Conservation (phyloP, 208 protist genomes). For the Angomonas ambiguus region DNA sequence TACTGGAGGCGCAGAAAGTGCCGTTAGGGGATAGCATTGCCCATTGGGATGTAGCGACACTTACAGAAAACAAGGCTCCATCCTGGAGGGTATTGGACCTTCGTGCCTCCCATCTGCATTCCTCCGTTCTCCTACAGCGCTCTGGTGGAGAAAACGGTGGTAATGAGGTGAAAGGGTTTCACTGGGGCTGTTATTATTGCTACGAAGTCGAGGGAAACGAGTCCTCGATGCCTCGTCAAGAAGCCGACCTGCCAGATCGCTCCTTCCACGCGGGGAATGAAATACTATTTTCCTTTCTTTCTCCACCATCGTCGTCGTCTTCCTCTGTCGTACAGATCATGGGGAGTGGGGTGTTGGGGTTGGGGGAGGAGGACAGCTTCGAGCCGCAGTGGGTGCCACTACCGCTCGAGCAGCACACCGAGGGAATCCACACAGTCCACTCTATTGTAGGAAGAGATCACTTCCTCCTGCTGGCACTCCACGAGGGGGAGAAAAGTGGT, state of each 20-base stretch:
- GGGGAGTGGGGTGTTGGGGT: background rate
- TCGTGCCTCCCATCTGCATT: conserved; percentile 77
- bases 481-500: background rate
- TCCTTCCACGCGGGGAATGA: conserved; percentile 73
- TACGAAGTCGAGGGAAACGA: conserved; percentile 51
- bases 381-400: conserved; percentile 2
- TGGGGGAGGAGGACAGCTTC: conserved; percentile 26
- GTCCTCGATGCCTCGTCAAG: conserved; percentile 47
- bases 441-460: conserved; percentile 50
- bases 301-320: background rate
- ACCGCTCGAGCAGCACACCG: background rate
- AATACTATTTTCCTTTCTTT: conserved; percentile 32
- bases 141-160: background rate
- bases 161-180: conserved; percentile 13
- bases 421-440: conserved; percentile 7
- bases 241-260: no score
- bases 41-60: no score
- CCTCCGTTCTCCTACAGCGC: conserved; percentile 35
- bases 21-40: background rate
- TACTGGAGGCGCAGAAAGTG: conserved; percentile 3
- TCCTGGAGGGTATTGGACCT: conserved; percentile 36
- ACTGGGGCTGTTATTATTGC: conserved; percentile 89
- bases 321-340: no score
- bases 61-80: no score
- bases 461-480: conserved; percentile 32